Evolutionary conservation across 371 early-diverging fungal species (phyloP), one percentile per base, ranked within the genome.

Genomic region (Fennellomyces sp.): DNA sequence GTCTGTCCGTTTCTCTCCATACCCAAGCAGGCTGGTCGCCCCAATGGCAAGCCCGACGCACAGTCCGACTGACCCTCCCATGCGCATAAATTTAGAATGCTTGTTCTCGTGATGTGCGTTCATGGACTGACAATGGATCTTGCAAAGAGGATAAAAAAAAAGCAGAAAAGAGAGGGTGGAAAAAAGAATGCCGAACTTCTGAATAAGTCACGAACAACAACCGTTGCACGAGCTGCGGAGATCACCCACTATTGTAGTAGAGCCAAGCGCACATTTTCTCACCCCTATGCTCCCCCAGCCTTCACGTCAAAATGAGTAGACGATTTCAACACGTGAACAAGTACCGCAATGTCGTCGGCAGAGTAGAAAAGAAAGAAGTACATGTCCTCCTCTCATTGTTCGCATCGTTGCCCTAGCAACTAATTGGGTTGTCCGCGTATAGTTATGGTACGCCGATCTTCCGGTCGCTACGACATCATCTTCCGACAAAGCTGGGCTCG

Each of bases 301-400:
- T 13, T 13, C 35, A 13, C 35, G 35, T 33, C 35, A 17, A 35
- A 52, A 73, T 75, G 72, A 66, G 68, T 36, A 78, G 72, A 73
- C 78, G 81, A n/a, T 75, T 84, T 47, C 81, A 73, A 42, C 69
- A 72, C 13, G 45, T 82, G 17, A 83, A 76, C 73, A 88, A 84
- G 68, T 91, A 85, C 69, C 71, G 91, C 50, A 88, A 89, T 62
- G 78, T 83, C 2, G 76, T 81, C 21, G 84, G 85, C 26, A 73
- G 77, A 17, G 69, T 77, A n/a, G 77, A 80, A 21, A 82, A 81
- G 36, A 84, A 82, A 52, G 88, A 89, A 72, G 82, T 80, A 60
- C 26, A 30, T 15, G 5, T 26, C 12, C 25, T 17, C 5, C 19
- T 25, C 10, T 45, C 31, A 23, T 49, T 50, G 13, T 42, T 1